A percentile compares a stretch with the other conserved stretches of the same genome.
Evolutionary conservation across 192 early-diverging fungal genomes (phyloP).

Genomic region (Gamsiella multidivaricata): DNA sequence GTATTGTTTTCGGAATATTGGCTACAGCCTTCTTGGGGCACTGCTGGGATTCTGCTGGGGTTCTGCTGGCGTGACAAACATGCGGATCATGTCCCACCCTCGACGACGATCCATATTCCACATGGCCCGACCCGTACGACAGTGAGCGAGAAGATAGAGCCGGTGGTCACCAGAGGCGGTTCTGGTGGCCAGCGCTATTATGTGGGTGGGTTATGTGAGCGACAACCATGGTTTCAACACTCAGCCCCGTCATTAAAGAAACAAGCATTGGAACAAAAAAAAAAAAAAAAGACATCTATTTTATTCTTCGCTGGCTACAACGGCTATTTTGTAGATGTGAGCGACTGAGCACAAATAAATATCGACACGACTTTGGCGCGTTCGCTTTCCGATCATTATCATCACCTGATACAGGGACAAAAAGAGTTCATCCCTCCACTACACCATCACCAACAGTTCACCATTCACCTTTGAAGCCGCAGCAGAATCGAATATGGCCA

Average conservation of each 20-base stretch:
- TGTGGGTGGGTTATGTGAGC: no score
- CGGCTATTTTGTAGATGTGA: no score
- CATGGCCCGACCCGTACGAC: conserved; percentile 9
- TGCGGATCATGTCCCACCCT: conserved; percentile 1
- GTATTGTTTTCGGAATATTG: conserved; percentile 29
- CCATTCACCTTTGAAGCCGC: neutral
- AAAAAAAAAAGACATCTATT: no score
- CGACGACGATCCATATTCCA: neutral
- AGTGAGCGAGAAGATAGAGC: conserved; percentile 36
- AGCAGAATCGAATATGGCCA: conserved; percentile 52
- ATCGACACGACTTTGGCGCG: neutral
- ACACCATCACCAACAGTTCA: neutral
- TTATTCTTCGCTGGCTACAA: no score
- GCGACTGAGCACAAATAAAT: no score
- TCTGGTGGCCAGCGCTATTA: neutral
- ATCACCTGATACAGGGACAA: no score
- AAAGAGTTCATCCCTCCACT: neutral
- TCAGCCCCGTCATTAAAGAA: conserved; percentile 7
- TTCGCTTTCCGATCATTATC: neutral
- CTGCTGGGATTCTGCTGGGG: conserved; percentile 19
- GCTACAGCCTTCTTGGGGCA: conserved; percentile 1
- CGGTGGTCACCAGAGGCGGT: conserved; percentile 30
- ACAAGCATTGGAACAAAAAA: neutral
- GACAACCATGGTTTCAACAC: conserved; percentile 18
- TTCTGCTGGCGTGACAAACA: conserved; percentile 25